Percentiles rank a stretch among this genome's conserved stretches.
phyloP scores from a whole-genome alignment of 2,329 filamentous ascomycete genomes.

The Diplodia sapinea region DNA sequence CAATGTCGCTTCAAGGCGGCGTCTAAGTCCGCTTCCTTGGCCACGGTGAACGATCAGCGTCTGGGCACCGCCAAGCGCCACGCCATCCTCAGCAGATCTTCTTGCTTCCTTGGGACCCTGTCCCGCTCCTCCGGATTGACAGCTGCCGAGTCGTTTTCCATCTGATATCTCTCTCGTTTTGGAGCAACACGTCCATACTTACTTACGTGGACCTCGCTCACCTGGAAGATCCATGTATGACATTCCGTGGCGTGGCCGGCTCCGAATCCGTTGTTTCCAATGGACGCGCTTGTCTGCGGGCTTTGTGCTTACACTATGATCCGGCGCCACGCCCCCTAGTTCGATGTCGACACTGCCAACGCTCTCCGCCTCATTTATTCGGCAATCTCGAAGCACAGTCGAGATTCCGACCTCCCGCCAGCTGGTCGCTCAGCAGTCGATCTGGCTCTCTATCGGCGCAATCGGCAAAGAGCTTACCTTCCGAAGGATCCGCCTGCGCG shows the following conservation, averaged over 20 bases:
- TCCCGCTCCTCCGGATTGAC: conserved; percentile 6
- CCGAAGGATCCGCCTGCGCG: conserved; percentile 4
- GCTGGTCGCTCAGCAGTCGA: neutral
- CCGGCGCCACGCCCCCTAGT: neutral
- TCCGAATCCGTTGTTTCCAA: neutral
- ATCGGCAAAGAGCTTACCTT: neutral
- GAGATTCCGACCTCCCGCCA: neutral
- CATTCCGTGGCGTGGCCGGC: neutral
- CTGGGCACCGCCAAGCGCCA: conserved; percentile 22
- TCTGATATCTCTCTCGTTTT: neutral
- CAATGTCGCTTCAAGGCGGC: conserved; percentile 22
- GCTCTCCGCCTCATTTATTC: neutral
- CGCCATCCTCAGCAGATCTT: conserved; percentile 24
- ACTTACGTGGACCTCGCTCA: neutral
- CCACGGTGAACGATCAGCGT: conserved; percentile 22
- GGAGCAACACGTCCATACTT: too few relatives aligned
- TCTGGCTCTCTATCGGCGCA: neutral
- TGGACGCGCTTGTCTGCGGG: neutral
- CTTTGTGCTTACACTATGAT: neutral
- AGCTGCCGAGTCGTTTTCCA: neutral
- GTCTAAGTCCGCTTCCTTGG: neutral
- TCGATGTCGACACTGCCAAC: neutral
- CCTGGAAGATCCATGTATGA: neutral
- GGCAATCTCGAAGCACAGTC: conserved; percentile 16
- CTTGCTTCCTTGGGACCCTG: conserved; percentile 22